Conservation (phyloP, 495 filamentous ascomycete genomes). For the Lichenothelia convexa region DNA sequence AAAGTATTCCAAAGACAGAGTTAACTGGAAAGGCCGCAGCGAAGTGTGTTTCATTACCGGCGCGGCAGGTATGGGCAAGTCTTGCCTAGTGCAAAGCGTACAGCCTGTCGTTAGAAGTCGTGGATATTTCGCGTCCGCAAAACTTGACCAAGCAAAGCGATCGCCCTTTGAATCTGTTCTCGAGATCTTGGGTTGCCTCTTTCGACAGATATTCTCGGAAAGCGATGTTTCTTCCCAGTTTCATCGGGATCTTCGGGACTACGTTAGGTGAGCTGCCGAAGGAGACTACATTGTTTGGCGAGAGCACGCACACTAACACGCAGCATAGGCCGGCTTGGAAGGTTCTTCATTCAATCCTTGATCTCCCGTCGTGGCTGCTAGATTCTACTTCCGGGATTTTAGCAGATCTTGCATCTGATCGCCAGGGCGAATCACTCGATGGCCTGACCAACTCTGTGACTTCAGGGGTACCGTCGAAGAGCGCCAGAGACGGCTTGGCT, state of each 20-base stretch:
- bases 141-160: slow-evolving; percentile 65
- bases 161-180: slow-evolving; percentile 73
- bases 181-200: slow-evolving; percentile 59
- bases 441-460: no score
- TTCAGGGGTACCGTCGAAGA: no score
- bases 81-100: slow-evolving; percentile 60
- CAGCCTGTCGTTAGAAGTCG: slow-evolving; percentile 50
- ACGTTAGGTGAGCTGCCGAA: slow-evolving; percentile 40
- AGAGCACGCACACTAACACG: no score
- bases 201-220: slow-evolving; percentile 84
- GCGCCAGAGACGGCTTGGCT: no score
- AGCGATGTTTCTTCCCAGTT: slow-evolving; percentile 69
- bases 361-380: slow-evolving; percentile 55
- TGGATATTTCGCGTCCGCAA: slow-evolving; percentile 69
- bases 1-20: no score
- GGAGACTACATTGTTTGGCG: background rate
- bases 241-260: slow-evolving; percentile 53
- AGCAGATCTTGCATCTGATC: no score
- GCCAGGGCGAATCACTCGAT: no score
- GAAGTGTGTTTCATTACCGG: slow-evolving; percentile 67
- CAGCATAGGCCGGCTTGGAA: slow-evolving; percentile 63
- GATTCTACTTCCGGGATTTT: slow-evolving; percentile 18
- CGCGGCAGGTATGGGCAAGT: slow-evolving; percentile 65
- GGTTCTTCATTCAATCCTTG: slow-evolving; percentile 55
- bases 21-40: slow-evolving; percentile 46